Evolutionary conservation across 139 green algal species (phyloP), one percentile per base, ranked within the genome.

Genomic region (Picochlorum sp.): DNA sequence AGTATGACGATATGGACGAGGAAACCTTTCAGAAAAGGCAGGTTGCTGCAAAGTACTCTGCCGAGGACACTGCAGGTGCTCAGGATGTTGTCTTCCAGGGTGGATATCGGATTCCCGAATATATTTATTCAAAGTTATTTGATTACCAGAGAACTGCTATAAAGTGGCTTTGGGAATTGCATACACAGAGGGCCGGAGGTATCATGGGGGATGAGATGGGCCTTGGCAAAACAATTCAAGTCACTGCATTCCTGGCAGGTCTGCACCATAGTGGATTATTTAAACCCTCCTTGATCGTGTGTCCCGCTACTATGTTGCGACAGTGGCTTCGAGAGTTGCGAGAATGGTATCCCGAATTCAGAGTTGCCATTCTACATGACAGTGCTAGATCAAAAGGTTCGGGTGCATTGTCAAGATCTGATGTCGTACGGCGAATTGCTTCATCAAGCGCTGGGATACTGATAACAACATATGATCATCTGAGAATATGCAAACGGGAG

Each of bases 91-190:
- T 73, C 28, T 92, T 88, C 72, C 77, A 89, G 31, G 85, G 85
- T 31, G 85, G 85, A 15, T 86, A 81, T 60, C 58, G 58, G 16
- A 31, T 90, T 10, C 75, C 80, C 2, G 70, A 56, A 7, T 64
- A 63, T 56, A 59, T 92, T 14, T 95, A 79, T 50, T 52, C 58
- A 24, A 68, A 77, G 34, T 72, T 97, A 60, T 95, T 98, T 73
- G 83, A 90, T 57, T 98, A 97, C 73, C 92, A 98, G 76, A 79
- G 77, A 23, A 95, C 88, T 7, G 88, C 81, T 0, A 83, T 98
- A 3, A 95, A 96, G 74, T 98, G 92, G 92, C 68, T 98, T 66
- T 98, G 92, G 92, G 92, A 98, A 84, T 80, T 98, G 62, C 90
- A 97, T 77, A 92, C 77, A 13, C 91, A 97, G 81, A 55, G 84